A percentile compares a stretch with the other conserved stretches of the same genome.
Conservation (phyloP, 768 basidiomycete species). For the Agrocybe chaxingu region DNA sequence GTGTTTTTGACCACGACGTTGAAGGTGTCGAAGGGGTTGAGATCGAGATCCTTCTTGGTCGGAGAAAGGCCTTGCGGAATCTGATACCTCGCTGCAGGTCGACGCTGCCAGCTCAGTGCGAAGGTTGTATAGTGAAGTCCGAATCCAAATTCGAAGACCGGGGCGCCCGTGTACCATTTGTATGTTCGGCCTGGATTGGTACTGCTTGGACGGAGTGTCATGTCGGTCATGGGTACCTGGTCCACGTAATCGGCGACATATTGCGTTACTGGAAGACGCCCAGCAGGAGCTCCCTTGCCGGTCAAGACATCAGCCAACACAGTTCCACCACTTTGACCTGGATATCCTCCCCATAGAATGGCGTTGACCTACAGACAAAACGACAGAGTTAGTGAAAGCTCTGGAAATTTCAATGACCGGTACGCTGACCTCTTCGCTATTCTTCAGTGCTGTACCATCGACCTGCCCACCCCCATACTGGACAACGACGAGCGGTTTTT, state of each 20-base stretch:
- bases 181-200: conserved; percentile 55
- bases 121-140: conserved; percentile 57
- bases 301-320: conserved; percentile 50
- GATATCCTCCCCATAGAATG: conserved; percentile 56
- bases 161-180: conserved; percentile 51
- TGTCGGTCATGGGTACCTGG: conserved; percentile 55
- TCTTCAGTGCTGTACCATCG: conserved; percentile 44
- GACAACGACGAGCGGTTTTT: conserved; percentile 50
- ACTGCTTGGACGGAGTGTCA: conserved; percentile 46
- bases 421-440: conserved; percentile 33
- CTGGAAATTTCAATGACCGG: not conserved
- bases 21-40: conserved; percentile 47
- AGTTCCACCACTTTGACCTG: conserved; percentile 52
- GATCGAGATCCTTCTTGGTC: conserved; percentile 29
- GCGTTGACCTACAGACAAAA: conserved; percentile 41
- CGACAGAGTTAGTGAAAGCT: not conserved
- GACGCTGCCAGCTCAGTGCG: conserved; percentile 32
- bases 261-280: conserved; percentile 52
- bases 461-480: conserved; percentile 60
- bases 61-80: conserved; percentile 26
- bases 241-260: conserved; percentile 48
- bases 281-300: conserved; percentile 51
- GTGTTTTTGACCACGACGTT: conserved; percentile 45
- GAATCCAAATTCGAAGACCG: conserved; percentile 52
- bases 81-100: conserved; percentile 32